These are phyloP conservation scores for Ottelia alismoides DNA, from an alignment of 106 monocot genomes.

Conservation along the genomic window DNA sequence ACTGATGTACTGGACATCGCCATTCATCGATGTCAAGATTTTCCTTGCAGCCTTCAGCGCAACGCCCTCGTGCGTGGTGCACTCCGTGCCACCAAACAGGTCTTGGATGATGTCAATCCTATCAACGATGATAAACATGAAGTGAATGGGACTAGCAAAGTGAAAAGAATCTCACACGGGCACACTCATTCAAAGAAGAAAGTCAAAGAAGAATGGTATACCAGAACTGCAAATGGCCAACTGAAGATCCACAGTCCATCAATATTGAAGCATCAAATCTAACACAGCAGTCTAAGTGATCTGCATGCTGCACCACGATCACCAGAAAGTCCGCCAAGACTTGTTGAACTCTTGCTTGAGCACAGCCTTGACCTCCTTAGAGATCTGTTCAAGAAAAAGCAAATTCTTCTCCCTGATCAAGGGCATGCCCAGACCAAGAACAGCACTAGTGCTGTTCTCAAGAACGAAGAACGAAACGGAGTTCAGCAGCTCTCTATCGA, in stretches of 20 bases:
- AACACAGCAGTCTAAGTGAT: not conserved
- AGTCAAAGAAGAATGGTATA: too few species aligned
- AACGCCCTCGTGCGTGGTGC: not conserved
- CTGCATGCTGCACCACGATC: not conserved
- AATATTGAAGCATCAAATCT: not conserved
- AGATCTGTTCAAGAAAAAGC: not conserved
- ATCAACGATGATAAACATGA: not conserved
- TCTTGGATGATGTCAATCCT: not conserved
- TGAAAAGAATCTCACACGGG: not conserved
- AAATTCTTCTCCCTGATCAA: not conserved
- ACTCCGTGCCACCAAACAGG: not conserved
- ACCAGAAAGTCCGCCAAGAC: constrained; percentile 2
- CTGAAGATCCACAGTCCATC: not conserved
- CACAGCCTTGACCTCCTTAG: not conserved
- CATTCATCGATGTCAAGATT: not conserved
- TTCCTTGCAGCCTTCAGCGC: not conserved
- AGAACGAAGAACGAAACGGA: not conserved
- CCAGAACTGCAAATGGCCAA: not conserved
- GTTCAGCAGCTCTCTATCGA: not conserved
- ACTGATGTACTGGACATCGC: not conserved
- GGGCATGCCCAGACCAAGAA: not conserved
- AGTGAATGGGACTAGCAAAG: not conserved
- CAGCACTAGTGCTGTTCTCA: not conserved
- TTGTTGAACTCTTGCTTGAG: not conserved
- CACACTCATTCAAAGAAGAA: too few species aligned